Percentiles rank a stretch among this genome's conserved stretches.
Conservation (phyloP, 345 rosid genomes). For the Camelina laxa region DNA sequence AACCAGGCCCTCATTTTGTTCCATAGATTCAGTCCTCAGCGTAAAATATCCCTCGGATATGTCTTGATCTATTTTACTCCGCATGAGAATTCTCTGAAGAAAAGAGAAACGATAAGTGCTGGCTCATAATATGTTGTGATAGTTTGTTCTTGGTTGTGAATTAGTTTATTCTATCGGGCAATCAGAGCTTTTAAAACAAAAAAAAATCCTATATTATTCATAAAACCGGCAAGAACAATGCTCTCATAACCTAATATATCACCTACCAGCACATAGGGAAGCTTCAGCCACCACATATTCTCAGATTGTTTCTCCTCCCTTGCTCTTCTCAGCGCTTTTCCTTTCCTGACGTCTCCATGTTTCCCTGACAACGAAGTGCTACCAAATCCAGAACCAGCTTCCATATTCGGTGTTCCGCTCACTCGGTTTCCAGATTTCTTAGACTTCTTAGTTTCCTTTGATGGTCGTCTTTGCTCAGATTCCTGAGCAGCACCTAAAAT, state of each 20-base stretch:
- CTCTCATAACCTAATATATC: constrained; percentile 3
- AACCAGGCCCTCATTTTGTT: constrained; percentile 38
- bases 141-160: neutral
- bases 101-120: constrained; percentile 6
- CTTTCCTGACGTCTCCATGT: constrained; percentile 37
- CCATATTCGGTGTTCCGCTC: constrained; percentile 29
- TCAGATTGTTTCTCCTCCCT: constrained; percentile 46
- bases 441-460: constrained; percentile 42
- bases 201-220: neutral
- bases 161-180: neutral
- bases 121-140: neutral
- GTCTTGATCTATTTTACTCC: constrained; percentile 57
- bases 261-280: constrained; percentile 73
- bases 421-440: constrained; percentile 17
- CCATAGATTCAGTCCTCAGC: constrained; percentile 44
- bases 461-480: constrained; percentile 37
- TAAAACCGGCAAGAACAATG: constrained; percentile 3
- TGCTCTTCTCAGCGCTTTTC: constrained; percentile 28
- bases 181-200: neutral
- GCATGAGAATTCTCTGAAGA: constrained; percentile 70
- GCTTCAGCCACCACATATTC: constrained; percentile 76
- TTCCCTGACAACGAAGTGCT: constrained; percentile 36
- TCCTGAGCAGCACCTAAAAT: constrained; percentile 56
- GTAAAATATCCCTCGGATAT: constrained; percentile 60
- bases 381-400: constrained; percentile 45